These are phyloP conservation scores for Colletotrichum liaoningense DNA, from an alignment of 2,329 filamentous ascomycete genomes.

Conservation along the genomic window DNA sequence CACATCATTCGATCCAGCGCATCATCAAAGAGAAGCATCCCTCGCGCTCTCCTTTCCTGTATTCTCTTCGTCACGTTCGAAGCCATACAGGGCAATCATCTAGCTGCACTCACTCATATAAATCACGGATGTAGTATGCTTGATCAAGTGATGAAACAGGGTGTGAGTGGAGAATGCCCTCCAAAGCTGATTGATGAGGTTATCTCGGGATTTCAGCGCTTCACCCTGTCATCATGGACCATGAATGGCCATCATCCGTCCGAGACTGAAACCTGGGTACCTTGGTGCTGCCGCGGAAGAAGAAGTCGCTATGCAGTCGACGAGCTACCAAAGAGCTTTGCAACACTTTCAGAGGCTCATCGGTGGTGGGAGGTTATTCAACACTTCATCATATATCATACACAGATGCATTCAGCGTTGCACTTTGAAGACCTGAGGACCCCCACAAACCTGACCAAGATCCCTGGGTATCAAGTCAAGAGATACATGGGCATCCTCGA, in stretches of 20 bases:
- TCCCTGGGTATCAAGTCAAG: not conserved
- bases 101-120: constrained; percentile 52
- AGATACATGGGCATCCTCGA: constrained; percentile 34
- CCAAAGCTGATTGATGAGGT: constrained; percentile 18
- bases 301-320: constrained; percentile 24
- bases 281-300: constrained; percentile 27
- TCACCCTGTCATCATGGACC: constrained; percentile 18
- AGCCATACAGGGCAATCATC: constrained; percentile 50
- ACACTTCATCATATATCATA: constrained; percentile 17
- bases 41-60: constrained; percentile 51
- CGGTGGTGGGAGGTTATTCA: constrained; percentile 24
- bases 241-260: constrained; percentile 8
- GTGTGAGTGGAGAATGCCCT: not conserved
- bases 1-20: constrained; percentile 46
- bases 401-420: constrained; percentile 1
- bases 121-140: constrained; percentile 44
- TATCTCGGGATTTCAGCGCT: constrained; percentile 12
- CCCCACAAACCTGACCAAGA: not conserved
- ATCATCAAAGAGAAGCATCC: constrained; percentile 46
- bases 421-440: constrained; percentile 33
- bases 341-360: not conserved
- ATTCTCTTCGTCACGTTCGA: constrained; percentile 56
- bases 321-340: constrained; percentile 13
- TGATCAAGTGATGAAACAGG: constrained; percentile 4
- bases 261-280: constrained; percentile 10